Base-by-base conservation (phyloP, 257 asterid genomes). In the Rhazya stricta region DNA sequence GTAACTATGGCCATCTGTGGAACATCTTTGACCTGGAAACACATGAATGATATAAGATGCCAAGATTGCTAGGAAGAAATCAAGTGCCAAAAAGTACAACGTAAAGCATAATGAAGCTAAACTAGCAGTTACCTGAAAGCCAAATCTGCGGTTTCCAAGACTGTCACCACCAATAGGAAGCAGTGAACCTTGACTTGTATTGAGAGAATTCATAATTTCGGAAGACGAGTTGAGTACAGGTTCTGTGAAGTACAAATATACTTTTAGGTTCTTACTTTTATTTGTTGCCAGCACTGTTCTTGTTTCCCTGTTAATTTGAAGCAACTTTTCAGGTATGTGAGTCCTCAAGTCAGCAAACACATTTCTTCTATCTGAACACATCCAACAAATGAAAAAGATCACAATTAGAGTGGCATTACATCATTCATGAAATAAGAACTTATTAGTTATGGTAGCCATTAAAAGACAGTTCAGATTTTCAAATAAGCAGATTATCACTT, bases 121-220 rank as follows among this genome's bases (percentile, higher is more conserved):
- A 6, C 43, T 76, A 73, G 78, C 73, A 77, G 71, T 36, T 27
- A 91, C 98, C 97, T 90, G 93, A 83, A 88, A 94, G 53, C 96
- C 97, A 48, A 94, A 94, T 88, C 99, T 89, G 4, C 97, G 96
- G 41, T 84, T 85, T 61, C 97, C 97, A 15, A 79, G 74, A 85
- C 78, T 84, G 80, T 85, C 85, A 71, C 92, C 95, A 42, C 13
- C 79, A 56, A 90, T 88, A 30, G 97, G 92, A 74, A 83, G 76
- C 25, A 94, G 86, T 5, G 90, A 82, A 15, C 97, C 99, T 66
- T 82, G 89, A 80, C 83, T 92, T 57, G 85, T 76, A 71, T 75
- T 85, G 67, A 94, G 86, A 66, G 95, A 79, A 11, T 75, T 86
- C 91, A 92, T 79, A 29, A 94, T 84, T 78, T 94, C 97, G 25